Evolutionary conservation across 176 grass and related monocot genomes (phyloP).

Genomic region (Phyllostachys edulis): DNA sequence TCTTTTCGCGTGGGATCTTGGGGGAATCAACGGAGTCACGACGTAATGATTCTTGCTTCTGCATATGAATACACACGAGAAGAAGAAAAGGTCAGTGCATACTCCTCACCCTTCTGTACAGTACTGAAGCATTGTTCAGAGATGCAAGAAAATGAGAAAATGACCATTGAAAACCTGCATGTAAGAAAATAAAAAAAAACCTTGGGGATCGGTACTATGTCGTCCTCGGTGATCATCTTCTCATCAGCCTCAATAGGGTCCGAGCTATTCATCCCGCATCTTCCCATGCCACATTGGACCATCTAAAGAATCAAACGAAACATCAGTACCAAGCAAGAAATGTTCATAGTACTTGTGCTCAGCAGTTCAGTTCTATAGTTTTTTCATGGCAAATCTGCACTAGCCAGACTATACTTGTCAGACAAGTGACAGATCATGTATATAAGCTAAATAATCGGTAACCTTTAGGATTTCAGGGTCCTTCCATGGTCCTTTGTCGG

Average conservation of each 20-base stretch:
- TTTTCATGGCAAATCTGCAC: neutral
- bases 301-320: conserved; percentile 51
- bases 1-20: conserved; percentile 46
- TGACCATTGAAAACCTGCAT: neutral
- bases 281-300: conserved; percentile 79
- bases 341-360: neutral
- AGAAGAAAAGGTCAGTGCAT: neutral
- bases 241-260: conserved; percentile 50
- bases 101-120: neutral
- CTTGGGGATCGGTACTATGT: conserved; percentile 53
- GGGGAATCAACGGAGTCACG: conserved; percentile 30
- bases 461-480: conserved; percentile 93
- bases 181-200: neutral
- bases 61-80: neutral
- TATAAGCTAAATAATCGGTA: neutral
- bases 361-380: neutral
- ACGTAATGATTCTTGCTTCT: conserved; percentile 63
- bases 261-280: conserved; percentile 55
- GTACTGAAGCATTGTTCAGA: neutral
- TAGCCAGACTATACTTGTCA: neutral
- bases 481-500: conserved; percentile 98
- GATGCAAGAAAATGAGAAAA: neutral
- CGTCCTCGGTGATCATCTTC: conserved; percentile 83
- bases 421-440: neutral
- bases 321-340: neutral